Evolutionary conservation across 352 stramenopile species (phyloP), one percentile per base, ranked within the genome.

Genomic region (Albugo laibachii): DNA sequence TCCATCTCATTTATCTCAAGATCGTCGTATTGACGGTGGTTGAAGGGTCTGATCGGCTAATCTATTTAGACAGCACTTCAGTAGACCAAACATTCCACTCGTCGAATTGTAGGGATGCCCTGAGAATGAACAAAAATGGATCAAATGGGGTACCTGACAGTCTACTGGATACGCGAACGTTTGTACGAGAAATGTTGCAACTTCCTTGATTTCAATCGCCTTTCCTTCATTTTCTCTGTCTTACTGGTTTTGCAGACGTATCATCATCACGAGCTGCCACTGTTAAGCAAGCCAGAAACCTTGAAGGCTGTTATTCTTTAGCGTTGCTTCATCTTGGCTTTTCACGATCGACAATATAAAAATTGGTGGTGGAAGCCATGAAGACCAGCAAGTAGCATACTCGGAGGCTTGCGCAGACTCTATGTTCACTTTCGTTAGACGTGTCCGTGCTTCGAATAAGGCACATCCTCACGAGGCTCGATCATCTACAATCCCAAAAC

Each of bases 311-410:
- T 66, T 62, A 16, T 86, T 69, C 24, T 31, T 31, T 31, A 31
- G 24, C 24, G 24, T 31, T 52, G 12, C 58, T 61, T 21, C 51
- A 65, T 5, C 73, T 53, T 83, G 61, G 62, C 59, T 61, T 36
- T 83, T 86, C 47, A 56, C 57, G 16, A 45, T 80, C 11, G 73
- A 65, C 4, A 80, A 69, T 13, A 58, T 86, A 11, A 70, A 83
- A 35, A 65, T 86, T 35, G 73, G 73, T 10, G 80, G 69, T 47
- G 70, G 70, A 5, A 81, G 70, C 18, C 56, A 73, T 21, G 62
- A 66, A 45, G 58, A 75, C 19, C 79, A 74, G 38, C 51, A 61
- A 6, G 57, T 63, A 21, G 70, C 68, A 18, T 78, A 74, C 37
- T 61, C 63, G 19, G 37, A 69, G 11, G 73, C 68, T 43, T 43